These are phyloP conservation scores for Penicillium atrosanguineum DNA, from an alignment of 495 filamentous ascomycete species.

Conservation along the genomic window DNA sequence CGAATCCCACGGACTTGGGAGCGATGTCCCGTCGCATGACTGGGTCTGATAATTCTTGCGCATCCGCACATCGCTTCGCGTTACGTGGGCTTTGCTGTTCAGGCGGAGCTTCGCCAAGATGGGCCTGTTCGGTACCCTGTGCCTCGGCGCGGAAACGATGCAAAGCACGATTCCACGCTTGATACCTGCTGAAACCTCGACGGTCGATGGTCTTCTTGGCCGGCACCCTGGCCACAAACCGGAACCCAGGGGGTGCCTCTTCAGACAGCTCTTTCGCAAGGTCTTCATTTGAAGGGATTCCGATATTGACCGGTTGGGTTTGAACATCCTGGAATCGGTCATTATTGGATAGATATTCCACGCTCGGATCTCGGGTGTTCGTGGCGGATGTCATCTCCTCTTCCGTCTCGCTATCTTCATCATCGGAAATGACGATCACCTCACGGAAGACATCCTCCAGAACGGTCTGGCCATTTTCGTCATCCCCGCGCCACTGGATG, in stretches of 20 bases:
- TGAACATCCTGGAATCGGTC: constrained; percentile 33
- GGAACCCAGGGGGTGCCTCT: constrained; percentile 38
- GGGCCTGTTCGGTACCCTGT: constrained; percentile 15
- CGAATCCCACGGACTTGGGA: constrained; percentile 8
- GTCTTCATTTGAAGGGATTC: constrained; percentile 13
- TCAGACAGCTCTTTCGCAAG: constrained; percentile 31
- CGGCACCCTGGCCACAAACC: constrained; percentile 28
- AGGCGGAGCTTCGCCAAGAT: constrained; percentile 2
- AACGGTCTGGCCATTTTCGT: constrained; percentile 70
- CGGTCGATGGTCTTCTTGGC: constrained; percentile 35
- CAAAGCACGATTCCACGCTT: constrained; percentile 47
- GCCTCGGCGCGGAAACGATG: constrained; percentile 36
- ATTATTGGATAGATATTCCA: constrained; percentile 41
- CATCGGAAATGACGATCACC: constrained; percentile 78
- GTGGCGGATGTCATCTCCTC: constrained; percentile 29
- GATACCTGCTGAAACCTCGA: constrained; percentile 48
- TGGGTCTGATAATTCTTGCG: constrained; percentile 17
- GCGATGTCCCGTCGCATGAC: constrained; percentile 11
- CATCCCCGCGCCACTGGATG: constrained; percentile 84
- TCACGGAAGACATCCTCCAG: constrained; percentile 79
- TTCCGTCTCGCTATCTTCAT: constrained; percentile 63
- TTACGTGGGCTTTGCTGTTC: constrained; percentile 24
- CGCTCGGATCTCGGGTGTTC: constrained; percentile 31
- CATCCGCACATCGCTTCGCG: constrained; percentile 15
- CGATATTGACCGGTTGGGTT: constrained; percentile 27